A percentile compares a stretch with the other conserved stretches of the same genome.
Conservation (phyloP, 257 asterid genomes). For the Nicotiana tabacum region DNA sequence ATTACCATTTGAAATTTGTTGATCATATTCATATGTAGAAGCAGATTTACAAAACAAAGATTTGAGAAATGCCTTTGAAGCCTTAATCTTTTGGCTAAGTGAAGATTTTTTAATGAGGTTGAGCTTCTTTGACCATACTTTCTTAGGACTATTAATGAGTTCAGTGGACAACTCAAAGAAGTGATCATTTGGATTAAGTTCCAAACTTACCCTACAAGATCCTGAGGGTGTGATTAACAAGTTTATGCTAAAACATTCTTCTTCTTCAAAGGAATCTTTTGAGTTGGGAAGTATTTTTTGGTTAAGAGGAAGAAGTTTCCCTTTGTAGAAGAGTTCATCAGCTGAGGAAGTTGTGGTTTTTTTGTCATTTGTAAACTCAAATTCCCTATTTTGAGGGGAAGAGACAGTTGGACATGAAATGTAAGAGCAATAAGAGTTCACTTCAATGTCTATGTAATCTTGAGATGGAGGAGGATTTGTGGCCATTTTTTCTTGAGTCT, state of each 20-base stretch:
- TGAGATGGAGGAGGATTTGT: constrained; percentile 22
- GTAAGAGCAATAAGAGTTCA: constrained; percentile 15
- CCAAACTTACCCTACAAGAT: constrained; percentile 42
- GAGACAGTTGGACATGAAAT: not conserved
- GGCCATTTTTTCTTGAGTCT: constrained; percentile 28
- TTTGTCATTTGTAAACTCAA: constrained; percentile 47
- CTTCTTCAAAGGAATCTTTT: constrained; percentile 6
- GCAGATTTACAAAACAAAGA: constrained; percentile 20
- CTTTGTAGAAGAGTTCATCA: constrained; percentile 78
- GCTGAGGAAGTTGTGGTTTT: constrained; percentile 45
- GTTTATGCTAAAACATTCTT: constrained; percentile 17
- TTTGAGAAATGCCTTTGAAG: constrained; percentile 12
- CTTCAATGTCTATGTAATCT: constrained; percentile 42
- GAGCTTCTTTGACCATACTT: constrained; percentile 22
- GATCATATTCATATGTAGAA: not conserved
- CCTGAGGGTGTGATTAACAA: constrained; percentile 32
- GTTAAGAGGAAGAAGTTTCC: constrained; percentile 74
- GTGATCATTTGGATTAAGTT: constrained; percentile 35
- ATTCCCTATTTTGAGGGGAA: constrained; percentile 44
- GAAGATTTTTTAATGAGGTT: constrained; percentile 13
- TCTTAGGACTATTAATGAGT: constrained; percentile 13
- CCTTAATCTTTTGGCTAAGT: constrained; percentile 10
- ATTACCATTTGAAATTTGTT: too few relatives aligned
- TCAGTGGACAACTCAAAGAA: constrained; percentile 49
- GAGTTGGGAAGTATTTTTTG: constrained; percentile 27